Conservation (phyloP, 2,329 filamentous ascomycete genomes). For the Alternaria sp. region DNA sequence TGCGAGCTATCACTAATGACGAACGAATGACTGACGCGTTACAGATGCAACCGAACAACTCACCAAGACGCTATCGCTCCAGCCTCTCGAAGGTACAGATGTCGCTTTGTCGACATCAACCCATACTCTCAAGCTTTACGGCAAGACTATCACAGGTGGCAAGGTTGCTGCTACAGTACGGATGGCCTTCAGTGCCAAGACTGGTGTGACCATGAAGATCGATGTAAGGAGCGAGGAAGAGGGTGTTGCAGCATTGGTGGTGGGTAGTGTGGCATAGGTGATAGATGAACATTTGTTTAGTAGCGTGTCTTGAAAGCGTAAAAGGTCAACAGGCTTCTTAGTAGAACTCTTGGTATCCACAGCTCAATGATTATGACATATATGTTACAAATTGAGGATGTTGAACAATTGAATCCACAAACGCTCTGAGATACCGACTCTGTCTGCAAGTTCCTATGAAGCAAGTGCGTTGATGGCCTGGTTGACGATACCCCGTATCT, state of each 20-base stretch:
- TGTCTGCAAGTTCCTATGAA: background rate
- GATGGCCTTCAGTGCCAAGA: conserved; percentile 93
- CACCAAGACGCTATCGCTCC: conserved; percentile 82
- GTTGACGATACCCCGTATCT: conserved; percentile 41
- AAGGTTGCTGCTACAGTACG: conserved; percentile 85
- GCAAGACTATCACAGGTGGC: conserved; percentile 91
- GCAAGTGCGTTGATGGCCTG: conserved; percentile 15
- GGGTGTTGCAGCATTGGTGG: conserved; percentile 81
- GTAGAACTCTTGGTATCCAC: conserved; percentile 10
- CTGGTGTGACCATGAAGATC: conserved; percentile 95
- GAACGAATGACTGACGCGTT: conserved; percentile 20
- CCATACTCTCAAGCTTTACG: conserved; percentile 93
- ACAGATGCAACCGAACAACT: conserved; percentile 92
- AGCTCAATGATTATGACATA: conserved; percentile 8
- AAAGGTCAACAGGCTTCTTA: conserved; percentile 8
- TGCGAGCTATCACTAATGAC: background rate
- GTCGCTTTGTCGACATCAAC: conserved; percentile 86
- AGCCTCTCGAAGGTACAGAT: conserved; percentile 93
- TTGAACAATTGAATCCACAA: background rate
- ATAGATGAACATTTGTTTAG: background rate
- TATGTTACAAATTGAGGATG: background rate
- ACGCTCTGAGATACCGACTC: background rate
- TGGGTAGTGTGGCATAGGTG: conserved; percentile 78
- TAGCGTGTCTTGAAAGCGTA: conserved; percentile 6
- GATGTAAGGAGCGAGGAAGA: conserved; percentile 91